Evolutionary conservation across 768 basidiomycete genomes (phyloP).

Genomic region (Fomitopsis pulvina): DNA sequence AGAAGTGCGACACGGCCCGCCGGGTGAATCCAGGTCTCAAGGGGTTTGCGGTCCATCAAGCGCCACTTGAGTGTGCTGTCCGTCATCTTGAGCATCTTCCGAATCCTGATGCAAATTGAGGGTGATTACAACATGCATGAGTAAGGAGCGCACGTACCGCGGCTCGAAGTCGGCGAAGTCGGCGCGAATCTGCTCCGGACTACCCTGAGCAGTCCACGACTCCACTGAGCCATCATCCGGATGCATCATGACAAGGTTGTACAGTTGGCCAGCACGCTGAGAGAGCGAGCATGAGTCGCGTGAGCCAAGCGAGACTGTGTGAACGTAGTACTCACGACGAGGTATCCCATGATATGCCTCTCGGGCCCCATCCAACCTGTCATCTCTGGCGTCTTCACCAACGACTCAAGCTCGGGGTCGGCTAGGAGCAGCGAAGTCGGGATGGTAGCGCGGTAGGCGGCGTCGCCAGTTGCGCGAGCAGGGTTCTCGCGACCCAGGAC

Average conservation of each 20-base stretch:
- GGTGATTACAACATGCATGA: not conserved
- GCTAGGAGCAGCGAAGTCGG: slow-evolving; percentile 35
- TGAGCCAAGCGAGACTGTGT: not conserved
- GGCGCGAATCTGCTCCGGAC: slow-evolving; percentile 35
- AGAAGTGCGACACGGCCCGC: slow-evolving; percentile 28
- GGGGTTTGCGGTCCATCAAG: slow-evolving; percentile 34
- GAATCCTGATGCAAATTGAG: slow-evolving; percentile 19
- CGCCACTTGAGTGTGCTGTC: slow-evolving; percentile 35
- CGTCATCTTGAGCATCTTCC: slow-evolving; percentile 29
- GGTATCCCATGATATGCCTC: slow-evolving; percentile 38
- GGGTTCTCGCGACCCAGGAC: slow-evolving; percentile 40
- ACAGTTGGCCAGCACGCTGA: slow-evolving; percentile 28
- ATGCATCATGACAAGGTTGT: slow-evolving; percentile 31
- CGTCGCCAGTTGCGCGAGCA: slow-evolving; percentile 49
- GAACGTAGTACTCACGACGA: slow-evolving; percentile 29
- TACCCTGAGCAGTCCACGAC: slow-evolving; percentile 36
- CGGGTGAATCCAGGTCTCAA: slow-evolving; percentile 34
- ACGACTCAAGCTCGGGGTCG: slow-evolving; percentile 43
- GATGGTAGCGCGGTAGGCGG: slow-evolving; percentile 53
- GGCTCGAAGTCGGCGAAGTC: slow-evolving; percentile 38
- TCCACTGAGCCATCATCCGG: slow-evolving; percentile 35
- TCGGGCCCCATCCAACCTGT: slow-evolving; percentile 55
- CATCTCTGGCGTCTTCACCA: slow-evolving; percentile 48
- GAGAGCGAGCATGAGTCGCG: not conserved
- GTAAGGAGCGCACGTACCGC: slow-evolving; percentile 18